Conservation (phyloP, 257 asterid genomes). For the Nicotiana sylvestris region DNA sequence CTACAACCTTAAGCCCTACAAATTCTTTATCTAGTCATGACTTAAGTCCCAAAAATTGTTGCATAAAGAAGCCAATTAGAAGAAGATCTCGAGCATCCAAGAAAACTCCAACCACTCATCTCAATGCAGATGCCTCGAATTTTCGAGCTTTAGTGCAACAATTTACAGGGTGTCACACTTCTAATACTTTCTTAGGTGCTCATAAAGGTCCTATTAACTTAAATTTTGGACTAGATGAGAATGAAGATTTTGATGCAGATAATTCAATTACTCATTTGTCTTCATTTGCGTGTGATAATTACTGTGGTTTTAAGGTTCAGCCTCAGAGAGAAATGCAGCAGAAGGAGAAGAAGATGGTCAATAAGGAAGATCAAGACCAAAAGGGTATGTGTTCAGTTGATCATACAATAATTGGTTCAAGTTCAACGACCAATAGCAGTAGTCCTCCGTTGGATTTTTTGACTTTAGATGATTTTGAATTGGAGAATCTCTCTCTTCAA, state of each 20-base stretch:
- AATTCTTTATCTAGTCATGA: constrained; percentile 2
- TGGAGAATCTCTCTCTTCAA: not conserved
- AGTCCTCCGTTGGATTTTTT: not conserved
- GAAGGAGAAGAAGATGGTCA: not conserved
- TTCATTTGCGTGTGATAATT: not conserved
- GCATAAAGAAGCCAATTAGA: constrained; percentile 7
- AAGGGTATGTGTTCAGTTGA: not conserved
- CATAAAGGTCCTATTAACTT: constrained; percentile 56
- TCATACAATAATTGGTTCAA: not conserved
- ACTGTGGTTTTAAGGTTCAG: not conserved
- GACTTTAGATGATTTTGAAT: constrained; percentile 4
- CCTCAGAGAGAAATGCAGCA: not conserved
- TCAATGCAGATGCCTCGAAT: constrained; percentile 18
- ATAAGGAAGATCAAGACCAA: not conserved
- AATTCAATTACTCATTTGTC: not conserved
- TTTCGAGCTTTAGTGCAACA: constrained; percentile 43
- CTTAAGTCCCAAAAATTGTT: constrained; percentile 2
- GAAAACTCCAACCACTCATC: constrained; percentile 23
- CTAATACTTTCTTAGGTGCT: constrained; percentile 13
- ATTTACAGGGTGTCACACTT: constrained; percentile 52
- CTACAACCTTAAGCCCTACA: not conserved
- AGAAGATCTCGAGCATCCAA: constrained; percentile 27
- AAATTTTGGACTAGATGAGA: constrained; percentile 32
- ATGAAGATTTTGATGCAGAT: not conserved
- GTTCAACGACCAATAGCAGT: not conserved